Base-by-base conservation (phyloP, 2,329 filamentous ascomycete genomes). In the Fusarium phyllophilum region DNA sequence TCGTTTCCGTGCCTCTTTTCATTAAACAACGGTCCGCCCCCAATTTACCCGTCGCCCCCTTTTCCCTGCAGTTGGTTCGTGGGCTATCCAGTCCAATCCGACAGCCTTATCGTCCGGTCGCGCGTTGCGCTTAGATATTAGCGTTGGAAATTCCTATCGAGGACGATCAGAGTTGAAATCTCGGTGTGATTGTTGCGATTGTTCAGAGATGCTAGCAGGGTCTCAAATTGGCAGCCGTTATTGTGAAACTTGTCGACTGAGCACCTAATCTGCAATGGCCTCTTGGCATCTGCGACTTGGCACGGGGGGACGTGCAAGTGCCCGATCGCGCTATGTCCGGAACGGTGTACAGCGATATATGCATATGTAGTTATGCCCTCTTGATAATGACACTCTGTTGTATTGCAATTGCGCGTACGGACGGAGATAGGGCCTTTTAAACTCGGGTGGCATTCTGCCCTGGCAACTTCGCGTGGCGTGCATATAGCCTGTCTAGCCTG, bases 11-110 rank as follows among this genome's bases (percentile, higher is more conserved):
- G 51, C 29, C 20, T 70, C n/a, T 66, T n/a, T 54, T 70, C 52
- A 70, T 70, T 70, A 70, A 70, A 70, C 59, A 70, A 66, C 46
- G 59, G 66, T 60, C 52, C 31, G 66, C 67, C 52, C 49, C 36
- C 59, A 70, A 70, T 66, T 70, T 66, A 70, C 26, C 67, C 59
- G 41, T 54, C 54, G 26, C 68, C 66, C 49, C 68, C 67, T 70
- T 60, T 70, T 66, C 36, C 46, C 31, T 61, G 38, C 55, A 41
- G 44, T 66, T 54, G 26, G 31, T 31, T 42, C 10, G 11, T 18
- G 24, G n/a, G 24, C n/a, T 26, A 38, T 62, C 9, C 34, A 46
- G 33, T 42, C 31, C 44, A 57, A 57, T 66, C 29, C 41, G 34
- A 26, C n/a, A 36, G 36, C 31, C 51, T 70, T 44, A 42, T 52